phyloP scores from a whole-genome alignment of 306 rosid genomes.

The Casuarina equisetifolia region DNA sequence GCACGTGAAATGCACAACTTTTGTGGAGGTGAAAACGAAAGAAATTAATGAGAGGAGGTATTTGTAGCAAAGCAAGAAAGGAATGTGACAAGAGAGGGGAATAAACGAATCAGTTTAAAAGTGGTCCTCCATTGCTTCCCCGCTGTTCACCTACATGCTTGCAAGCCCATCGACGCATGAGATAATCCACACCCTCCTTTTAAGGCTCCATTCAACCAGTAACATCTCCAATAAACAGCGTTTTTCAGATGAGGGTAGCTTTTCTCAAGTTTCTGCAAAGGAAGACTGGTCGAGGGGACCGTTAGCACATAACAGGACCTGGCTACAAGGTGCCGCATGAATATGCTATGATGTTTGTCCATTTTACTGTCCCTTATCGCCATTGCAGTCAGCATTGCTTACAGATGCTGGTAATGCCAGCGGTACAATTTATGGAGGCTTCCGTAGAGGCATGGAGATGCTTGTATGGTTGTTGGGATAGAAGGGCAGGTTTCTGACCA shows the following conservation, averaged over 20 bases:
- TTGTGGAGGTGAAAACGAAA: neutral
- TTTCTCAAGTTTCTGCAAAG: neutral
- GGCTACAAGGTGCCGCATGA: neutral
- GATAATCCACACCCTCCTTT: neutral
- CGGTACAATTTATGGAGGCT: too few species aligned
- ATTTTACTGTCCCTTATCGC: too few species aligned
- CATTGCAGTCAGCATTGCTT: too few species aligned
- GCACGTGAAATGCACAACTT: neutral
- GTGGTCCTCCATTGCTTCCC: slow-evolving; percentile 45
- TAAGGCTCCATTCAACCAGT: neutral
- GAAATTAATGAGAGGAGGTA: slow-evolving; percentile 1
- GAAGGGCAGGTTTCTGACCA: too few species aligned
- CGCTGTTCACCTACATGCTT: neutral
- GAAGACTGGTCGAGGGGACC: neutral
- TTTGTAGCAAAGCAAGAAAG: slow-evolving; percentile 39
- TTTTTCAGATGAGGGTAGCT: neutral
- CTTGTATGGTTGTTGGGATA: too few species aligned
- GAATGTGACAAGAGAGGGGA: slow-evolving; percentile 34
- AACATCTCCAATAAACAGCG: neutral
- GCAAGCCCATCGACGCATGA: slow-evolving; percentile 47
- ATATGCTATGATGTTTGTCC: too few species aligned
- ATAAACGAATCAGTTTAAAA: slow-evolving; percentile 6
- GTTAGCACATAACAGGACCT: neutral
- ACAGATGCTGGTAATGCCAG: too few species aligned
- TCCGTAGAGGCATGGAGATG: too few species aligned